phyloP scores from a whole-genome alignment of 2,329 filamentous ascomycete genomes.

The Grosmannia serpens region DNA sequence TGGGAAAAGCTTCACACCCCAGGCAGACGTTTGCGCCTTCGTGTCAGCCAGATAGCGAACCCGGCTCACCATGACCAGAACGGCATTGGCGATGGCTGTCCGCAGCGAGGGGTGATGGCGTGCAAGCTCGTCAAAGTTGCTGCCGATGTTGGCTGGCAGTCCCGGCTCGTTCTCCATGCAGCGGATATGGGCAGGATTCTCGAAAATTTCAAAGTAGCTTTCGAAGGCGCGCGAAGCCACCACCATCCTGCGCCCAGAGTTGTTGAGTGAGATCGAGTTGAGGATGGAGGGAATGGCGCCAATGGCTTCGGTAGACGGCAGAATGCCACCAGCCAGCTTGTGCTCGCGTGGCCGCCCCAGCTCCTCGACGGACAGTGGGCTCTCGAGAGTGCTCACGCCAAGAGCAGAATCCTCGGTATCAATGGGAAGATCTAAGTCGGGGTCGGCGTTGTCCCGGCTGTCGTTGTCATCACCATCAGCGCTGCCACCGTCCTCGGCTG shows the following conservation, averaged over 20 bases:
- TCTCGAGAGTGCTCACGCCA: slow-evolving; percentile 29
- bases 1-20: slow-evolving; percentile 70
- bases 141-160: slow-evolving; percentile 63
- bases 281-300: slow-evolving; percentile 76
- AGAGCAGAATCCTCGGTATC: slow-evolving; percentile 19
- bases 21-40: slow-evolving; percentile 56
- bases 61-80: slow-evolving; percentile 78
- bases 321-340: slow-evolving; percentile 56
- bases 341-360: slow-evolving; percentile 32
- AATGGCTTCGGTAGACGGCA: slow-evolving; percentile 83
- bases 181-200: slow-evolving; percentile 79
- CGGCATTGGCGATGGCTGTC: slow-evolving; percentile 67
- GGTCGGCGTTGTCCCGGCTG: neutral
- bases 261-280: slow-evolving; percentile 87
- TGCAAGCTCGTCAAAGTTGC: slow-evolving; percentile 85
- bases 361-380: slow-evolving; percentile 40
- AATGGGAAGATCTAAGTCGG: slow-evolving; percentile 23
- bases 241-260: slow-evolving; percentile 77
- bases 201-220: slow-evolving; percentile 91
- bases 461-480: neutral
- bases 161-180: slow-evolving; percentile 61
- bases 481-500: neutral
- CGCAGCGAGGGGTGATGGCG: slow-evolving; percentile 84
- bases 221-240: slow-evolving; percentile 71
- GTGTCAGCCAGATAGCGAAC: slow-evolving; percentile 63